Conservation (phyloP, 2,329 filamentous ascomycete genomes). For the Exserohilum turcica region DNA sequence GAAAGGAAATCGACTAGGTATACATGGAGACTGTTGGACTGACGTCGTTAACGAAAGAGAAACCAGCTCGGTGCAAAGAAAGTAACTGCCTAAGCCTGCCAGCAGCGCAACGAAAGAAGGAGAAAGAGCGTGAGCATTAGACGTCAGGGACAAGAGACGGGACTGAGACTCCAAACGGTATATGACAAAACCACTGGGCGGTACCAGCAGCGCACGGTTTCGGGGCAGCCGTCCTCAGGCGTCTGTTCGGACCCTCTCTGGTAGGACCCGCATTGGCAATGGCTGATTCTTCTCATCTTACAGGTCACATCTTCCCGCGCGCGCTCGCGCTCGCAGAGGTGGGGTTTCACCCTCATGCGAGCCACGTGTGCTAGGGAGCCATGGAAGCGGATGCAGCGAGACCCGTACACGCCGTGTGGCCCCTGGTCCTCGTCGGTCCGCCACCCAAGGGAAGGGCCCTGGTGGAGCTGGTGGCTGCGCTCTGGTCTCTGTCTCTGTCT, state of each 20-base stretch:
- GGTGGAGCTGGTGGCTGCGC: slow-evolving; percentile 29
- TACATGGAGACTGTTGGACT: slow-evolving; percentile 45
- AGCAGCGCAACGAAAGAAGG: slow-evolving; percentile 45
- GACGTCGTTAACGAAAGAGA: slow-evolving; percentile 41
- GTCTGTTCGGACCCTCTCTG: slow-evolving; percentile 41
- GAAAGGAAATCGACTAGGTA: slow-evolving; percentile 40
- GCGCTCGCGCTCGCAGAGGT: slow-evolving; percentile 40
- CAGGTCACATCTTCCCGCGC: slow-evolving; percentile 33
- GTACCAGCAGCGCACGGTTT: slow-evolving; percentile 45
- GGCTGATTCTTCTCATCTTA: slow-evolving; percentile 31
- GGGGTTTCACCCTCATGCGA: slow-evolving; percentile 48
- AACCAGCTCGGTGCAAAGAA: slow-evolving; percentile 45
- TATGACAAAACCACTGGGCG: slow-evolving; percentile 44
- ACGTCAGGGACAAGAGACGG: slow-evolving; percentile 41
- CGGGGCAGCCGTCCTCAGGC: slow-evolving; percentile 47
- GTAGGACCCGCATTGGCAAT: slow-evolving; percentile 36
- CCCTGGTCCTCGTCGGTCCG: slow-evolving; percentile 17
- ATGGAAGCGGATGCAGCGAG: slow-evolving; percentile 39
- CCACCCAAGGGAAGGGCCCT: slow-evolving; percentile 23
- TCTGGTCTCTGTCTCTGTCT: slow-evolving; percentile 16
- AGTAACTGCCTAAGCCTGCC: slow-evolving; percentile 47
- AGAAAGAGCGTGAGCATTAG: slow-evolving; percentile 46
- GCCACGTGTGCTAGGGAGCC: slow-evolving; percentile 28
- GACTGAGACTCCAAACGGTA: slow-evolving; percentile 49
- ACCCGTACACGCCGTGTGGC: slow-evolving; percentile 37